Evolutionary conservation across 176 grass and related monocot genomes (phyloP).

Genomic region (Calamus simplicifolius): DNA sequence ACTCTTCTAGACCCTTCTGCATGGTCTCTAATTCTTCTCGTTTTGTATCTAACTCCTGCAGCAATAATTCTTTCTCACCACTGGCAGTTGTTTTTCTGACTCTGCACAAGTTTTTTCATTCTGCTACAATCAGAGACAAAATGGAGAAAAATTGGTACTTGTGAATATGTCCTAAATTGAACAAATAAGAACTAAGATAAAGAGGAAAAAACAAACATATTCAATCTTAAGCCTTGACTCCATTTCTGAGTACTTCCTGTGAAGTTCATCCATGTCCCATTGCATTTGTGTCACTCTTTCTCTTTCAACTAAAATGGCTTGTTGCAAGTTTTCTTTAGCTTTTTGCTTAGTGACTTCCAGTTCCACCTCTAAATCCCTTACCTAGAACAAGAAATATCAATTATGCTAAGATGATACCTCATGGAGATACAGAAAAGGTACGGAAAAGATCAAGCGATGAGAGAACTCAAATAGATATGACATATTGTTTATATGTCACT

Average conservation of each 20-base stretch:
- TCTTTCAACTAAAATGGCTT: constrained; percentile 78
- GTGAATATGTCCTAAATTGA: too few species aligned
- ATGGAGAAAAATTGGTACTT: too few species aligned
- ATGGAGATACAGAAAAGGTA: too few species aligned
- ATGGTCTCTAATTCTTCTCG: constrained; percentile 61
- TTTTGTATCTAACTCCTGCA: constrained; percentile 64
- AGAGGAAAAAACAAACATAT: constrained; percentile 37
- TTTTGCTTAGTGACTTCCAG: constrained; percentile 87
- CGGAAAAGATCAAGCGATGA: too few species aligned
- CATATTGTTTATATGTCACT: too few species aligned
- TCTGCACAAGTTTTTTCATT: constrained; percentile 60
- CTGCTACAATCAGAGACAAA: constrained; percentile 28
- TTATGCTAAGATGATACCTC: too few species aligned
- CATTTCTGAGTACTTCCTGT: constrained; percentile 83
- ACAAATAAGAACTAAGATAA: not conserved
- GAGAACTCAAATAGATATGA: too few species aligned
- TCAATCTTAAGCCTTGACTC: constrained; percentile 60
- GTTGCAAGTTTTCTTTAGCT: constrained; percentile 75
- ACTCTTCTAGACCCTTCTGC: constrained; percentile 56
- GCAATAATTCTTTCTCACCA: constrained; percentile 60
- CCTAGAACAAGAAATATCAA: constrained; percentile 36
- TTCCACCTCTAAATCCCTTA: constrained; percentile 98
- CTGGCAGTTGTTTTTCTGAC: constrained; percentile 47
- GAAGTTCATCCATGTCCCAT: constrained; percentile 98
- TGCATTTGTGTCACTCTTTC: constrained; percentile 91